Evolutionary conservation across 2,329 filamentous ascomycete species (phyloP).

Genomic region (Thelonectria olida): DNA sequence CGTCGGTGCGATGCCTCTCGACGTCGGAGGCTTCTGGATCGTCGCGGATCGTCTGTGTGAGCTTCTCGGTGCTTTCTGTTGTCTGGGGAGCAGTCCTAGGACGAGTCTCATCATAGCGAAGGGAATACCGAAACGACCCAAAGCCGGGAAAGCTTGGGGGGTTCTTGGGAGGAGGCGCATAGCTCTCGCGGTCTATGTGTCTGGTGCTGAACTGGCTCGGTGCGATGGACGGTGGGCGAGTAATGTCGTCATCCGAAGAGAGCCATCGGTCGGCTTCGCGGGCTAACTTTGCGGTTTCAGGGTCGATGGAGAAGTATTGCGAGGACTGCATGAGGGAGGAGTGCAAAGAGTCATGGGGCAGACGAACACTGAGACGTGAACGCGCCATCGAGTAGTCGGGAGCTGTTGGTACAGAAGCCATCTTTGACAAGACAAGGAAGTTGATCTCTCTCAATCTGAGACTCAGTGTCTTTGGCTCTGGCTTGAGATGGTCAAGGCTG

Average conservation of each 20-base stretch:
- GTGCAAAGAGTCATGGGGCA: conserved; percentile 37
- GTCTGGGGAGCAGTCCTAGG: conserved; percentile 28
- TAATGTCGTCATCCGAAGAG: conserved; percentile 33
- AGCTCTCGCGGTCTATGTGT: conserved; percentile 29
- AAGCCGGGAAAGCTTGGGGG: conserved; percentile 32
- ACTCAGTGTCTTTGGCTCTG: conserved; percentile 14
- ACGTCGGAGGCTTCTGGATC: conserved; percentile 10
- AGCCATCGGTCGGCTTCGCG: conserved; percentile 38
- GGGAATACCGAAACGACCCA: conserved; percentile 36
- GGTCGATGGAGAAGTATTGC: conserved; percentile 37
- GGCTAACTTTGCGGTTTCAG: conserved; percentile 32
- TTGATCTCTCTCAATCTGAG: too few relatives aligned
- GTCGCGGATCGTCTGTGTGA: conserved; percentile 15
- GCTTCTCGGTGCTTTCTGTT: conserved; percentile 42
- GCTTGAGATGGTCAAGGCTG: conserved; percentile 7
- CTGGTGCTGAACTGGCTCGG: conserved; percentile 35
- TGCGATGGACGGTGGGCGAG: conserved; percentile 34
- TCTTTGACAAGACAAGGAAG: conserved; percentile 21
- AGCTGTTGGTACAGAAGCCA: conserved; percentile 41
- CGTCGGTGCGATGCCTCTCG: not conserved
- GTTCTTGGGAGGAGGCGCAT: conserved; percentile 20
- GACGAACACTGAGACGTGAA: conserved; percentile 37
- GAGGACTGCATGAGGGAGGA: conserved; percentile 37
- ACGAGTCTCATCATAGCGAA: conserved; percentile 32
- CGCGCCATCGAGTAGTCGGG: conserved; percentile 40